Evolutionary conservation across 2,329 filamentous ascomycete genomes (phyloP).

Genomic region (Teratosphaeria gauchensis): DNA sequence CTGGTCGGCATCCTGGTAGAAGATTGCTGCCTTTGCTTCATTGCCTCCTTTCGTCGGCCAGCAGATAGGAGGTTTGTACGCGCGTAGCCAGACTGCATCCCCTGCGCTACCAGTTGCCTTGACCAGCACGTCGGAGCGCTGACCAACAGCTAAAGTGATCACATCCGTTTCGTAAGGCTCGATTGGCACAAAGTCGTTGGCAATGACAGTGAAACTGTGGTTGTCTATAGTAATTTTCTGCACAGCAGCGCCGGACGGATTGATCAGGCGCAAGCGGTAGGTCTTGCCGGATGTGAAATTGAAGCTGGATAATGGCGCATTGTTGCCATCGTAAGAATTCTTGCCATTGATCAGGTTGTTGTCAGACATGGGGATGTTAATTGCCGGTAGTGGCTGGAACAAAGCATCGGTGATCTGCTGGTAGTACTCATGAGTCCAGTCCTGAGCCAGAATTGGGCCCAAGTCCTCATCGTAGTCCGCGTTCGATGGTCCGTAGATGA

Average conservation of each 20-base stretch:
- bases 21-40: conserved; percentile 50
- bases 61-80: conserved; percentile 14
- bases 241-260: conserved; percentile 30
- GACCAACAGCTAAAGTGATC: conserved; percentile 32
- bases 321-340: conserved; percentile 20
- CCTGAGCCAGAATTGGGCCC: conserved; percentile 22
- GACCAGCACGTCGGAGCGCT: conserved; percentile 33
- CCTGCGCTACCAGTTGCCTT: conserved; percentile 22
- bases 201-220: conserved; percentile 34
- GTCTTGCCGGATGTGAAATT: conserved; percentile 31
- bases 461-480: conserved; percentile 21
- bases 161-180: conserved; percentile 30
- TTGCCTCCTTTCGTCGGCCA: conserved; percentile 15
- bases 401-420: conserved; percentile 13
- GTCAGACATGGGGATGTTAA: conserved; percentile 19
- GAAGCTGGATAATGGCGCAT: conserved; percentile 25
- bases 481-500: conserved; percentile 22
- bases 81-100: conserved; percentile 27
- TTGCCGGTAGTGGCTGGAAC: conserved; percentile 14
- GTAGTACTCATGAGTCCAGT: conserved; percentile 28
- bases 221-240: conserved; percentile 36
- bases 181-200: conserved; percentile 33
- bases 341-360: conserved; percentile 27
- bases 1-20: conserved; percentile 51
- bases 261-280: conserved; percentile 33